phyloP scores from a whole-genome alignment of 352 stramenopile species.

The Pythium sp. region DNA sequence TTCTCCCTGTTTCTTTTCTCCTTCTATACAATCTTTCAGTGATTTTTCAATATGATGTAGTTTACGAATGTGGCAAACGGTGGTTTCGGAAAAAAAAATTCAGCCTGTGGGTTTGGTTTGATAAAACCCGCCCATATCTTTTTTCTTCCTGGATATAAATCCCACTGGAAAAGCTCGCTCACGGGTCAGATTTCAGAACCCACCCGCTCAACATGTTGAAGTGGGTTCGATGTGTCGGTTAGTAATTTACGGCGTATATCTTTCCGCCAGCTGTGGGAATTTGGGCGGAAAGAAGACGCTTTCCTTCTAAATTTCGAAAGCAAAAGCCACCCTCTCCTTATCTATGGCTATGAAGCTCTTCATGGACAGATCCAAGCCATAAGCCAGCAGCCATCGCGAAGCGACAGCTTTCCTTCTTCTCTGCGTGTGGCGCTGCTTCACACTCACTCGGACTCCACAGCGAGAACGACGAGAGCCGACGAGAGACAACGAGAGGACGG shows the following conservation, averaged over 20 bases:
- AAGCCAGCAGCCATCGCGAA: neutral
- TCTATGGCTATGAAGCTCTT: neutral
- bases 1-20: constrained; percentile 6
- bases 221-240: constrained; percentile 10
- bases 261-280: neutral
- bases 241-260: constrained; percentile 8
- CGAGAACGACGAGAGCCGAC: neutral
- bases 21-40: constrained; percentile 4
- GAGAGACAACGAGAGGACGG: neutral
- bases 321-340: constrained; percentile 17
- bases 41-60: neutral
- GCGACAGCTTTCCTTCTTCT: constrained; percentile 1
- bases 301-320: constrained; percentile 28
- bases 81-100: neutral
- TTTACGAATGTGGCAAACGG: neutral
- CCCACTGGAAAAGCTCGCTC: neutral
- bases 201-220: constrained; percentile 1
- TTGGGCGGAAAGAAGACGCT: constrained; percentile 1
- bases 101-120: neutral
- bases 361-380: constrained; percentile 4
- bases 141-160: neutral
- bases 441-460: constrained; percentile 3
- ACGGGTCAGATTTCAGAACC: neutral
- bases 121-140: neutral
- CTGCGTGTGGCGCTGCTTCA: neutral